Evolutionary conservation across 257 asterid genomes (phyloP).

Genomic region (Solanum lignicaule): DNA sequence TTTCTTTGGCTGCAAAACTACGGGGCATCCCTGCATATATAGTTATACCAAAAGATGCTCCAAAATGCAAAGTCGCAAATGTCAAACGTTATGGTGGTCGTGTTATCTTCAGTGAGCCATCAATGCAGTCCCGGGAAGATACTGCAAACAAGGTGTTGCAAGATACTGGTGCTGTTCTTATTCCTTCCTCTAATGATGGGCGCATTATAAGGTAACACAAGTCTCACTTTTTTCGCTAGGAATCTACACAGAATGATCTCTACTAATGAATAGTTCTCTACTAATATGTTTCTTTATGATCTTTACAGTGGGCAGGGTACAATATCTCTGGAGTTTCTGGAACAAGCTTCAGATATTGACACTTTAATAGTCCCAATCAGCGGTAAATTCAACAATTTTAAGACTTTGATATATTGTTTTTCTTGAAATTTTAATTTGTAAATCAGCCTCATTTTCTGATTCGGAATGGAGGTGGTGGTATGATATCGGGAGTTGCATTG

Average conservation of each 20-base stretch:
- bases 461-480: conserved; percentile 60
- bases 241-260: neutral
- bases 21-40: conserved; percentile 83
- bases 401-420: neutral
- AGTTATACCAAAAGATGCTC: conserved; percentile 74
- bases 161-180: conserved; percentile 67
- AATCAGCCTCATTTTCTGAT: neutral
- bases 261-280: neutral
- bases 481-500: conserved; percentile 80
- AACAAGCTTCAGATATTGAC: conserved; percentile 64
- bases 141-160: conserved; percentile 54
- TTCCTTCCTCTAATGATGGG: conserved; percentile 81
- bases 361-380: conserved; percentile 72
- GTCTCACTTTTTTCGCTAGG: neutral
- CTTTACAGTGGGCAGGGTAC: conserved; percentile 83
- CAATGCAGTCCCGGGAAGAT: conserved; percentile 64
- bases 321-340: conserved; percentile 69
- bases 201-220: conserved; percentile 62
- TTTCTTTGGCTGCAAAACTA: conserved; percentile 85
- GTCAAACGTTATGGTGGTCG: conserved; percentile 78
- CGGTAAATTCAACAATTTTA: conserved; percentile 31
- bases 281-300: neutral
- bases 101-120: conserved; percentile 71
- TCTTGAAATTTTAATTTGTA: neutral
- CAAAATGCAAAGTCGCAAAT: conserved; percentile 88